Evolutionary conservation across 108 stramenopile genomes (phyloP).

Genomic region (Nitzschia inconspicua): DNA sequence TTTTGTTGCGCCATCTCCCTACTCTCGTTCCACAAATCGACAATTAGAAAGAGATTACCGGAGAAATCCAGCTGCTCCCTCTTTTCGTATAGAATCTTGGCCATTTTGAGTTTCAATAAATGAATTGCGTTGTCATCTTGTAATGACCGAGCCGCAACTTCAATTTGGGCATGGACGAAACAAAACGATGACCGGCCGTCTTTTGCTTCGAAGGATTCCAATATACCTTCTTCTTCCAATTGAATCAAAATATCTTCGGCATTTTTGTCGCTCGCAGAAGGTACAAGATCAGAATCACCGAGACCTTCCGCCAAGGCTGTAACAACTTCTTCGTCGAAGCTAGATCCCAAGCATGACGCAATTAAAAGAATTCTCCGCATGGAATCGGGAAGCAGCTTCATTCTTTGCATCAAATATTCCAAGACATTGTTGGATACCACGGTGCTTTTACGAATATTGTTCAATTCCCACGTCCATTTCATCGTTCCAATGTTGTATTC

Average conservation of each 20-base stretch:
- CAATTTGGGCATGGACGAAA: constrained; percentile 25
- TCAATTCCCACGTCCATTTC: constrained; percentile 17
- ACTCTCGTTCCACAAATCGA: constrained; percentile 1
- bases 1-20: no score
- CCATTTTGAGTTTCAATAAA: constrained; percentile 2
- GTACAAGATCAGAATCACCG: neutral
- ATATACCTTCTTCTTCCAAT: neutral
- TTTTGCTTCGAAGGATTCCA: neutral
- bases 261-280: neutral
- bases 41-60: neutral
- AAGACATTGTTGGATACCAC: constrained; percentile 3
- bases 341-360: constrained; percentile 15
- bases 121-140: neutral
- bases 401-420: constrained; percentile 7
- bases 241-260: neutral
- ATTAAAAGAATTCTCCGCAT: neutral
- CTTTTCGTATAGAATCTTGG: neutral
- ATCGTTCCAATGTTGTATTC: constrained; percentile 6
- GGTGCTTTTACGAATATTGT: neutral
- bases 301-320: neutral
- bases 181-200: neutral
- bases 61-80: neutral
- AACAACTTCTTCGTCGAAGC: constrained; percentile 1
- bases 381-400: neutral
- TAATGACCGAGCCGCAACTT: constrained; percentile 4